A percentile compares a stretch with the other conserved stretches of the same genome.
Conservation (phyloP, 2,329 filamentous ascomycete species). For the Nemania sp. region DNA sequence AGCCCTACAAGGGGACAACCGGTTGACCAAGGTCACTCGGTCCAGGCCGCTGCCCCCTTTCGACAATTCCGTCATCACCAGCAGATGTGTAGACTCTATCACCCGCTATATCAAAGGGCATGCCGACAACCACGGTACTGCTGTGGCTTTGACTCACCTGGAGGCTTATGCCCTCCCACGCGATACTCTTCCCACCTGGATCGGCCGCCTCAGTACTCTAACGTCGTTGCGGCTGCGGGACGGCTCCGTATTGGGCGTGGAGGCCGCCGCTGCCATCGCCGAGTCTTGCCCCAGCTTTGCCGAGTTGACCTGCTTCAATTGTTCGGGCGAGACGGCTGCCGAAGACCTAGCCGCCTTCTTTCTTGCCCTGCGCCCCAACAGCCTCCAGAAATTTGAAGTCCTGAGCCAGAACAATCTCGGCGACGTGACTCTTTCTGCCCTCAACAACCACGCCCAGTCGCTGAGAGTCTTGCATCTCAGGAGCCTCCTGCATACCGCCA, state of each 20-base stretch:
- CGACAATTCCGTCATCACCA: slow-evolving; percentile 44
- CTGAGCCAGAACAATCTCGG: slow-evolving; percentile 60
- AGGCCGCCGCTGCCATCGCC: slow-evolving; percentile 58
- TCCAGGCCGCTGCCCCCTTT: slow-evolving; percentile 33
- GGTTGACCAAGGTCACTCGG: slow-evolving; percentile 31
- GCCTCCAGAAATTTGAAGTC: slow-evolving; percentile 61
- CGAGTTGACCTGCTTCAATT: slow-evolving; percentile 60
- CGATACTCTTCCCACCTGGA: slow-evolving; percentile 60
- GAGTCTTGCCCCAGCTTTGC: slow-evolving; percentile 64
- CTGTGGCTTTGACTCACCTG: slow-evolving; percentile 61
- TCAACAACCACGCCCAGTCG: slow-evolving; percentile 49
- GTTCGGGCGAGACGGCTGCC: slow-evolving; percentile 54
- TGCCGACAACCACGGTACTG: slow-evolving; percentile 47
- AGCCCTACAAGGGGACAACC: slow-evolving; percentile 30
- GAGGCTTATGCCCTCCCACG: slow-evolving; percentile 57
- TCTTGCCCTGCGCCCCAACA: slow-evolving; percentile 57
- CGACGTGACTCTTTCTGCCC: slow-evolving; percentile 58
- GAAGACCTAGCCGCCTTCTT: slow-evolving; percentile 63
- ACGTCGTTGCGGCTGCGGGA: slow-evolving; percentile 64
- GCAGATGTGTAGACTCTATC: slow-evolving; percentile 61
- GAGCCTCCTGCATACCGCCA: slow-evolving; percentile 37
- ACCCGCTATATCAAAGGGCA: slow-evolving; percentile 52
- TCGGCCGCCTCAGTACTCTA: slow-evolving; percentile 61
- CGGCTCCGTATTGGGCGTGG: slow-evolving; percentile 61
- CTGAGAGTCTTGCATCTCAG: slow-evolving; percentile 42